Percentiles rank a stretch among this genome's conserved stretches.
Conservation (phyloP, 1,284 basidiomycete species). For the Sanghuangporus baumii region DNA sequence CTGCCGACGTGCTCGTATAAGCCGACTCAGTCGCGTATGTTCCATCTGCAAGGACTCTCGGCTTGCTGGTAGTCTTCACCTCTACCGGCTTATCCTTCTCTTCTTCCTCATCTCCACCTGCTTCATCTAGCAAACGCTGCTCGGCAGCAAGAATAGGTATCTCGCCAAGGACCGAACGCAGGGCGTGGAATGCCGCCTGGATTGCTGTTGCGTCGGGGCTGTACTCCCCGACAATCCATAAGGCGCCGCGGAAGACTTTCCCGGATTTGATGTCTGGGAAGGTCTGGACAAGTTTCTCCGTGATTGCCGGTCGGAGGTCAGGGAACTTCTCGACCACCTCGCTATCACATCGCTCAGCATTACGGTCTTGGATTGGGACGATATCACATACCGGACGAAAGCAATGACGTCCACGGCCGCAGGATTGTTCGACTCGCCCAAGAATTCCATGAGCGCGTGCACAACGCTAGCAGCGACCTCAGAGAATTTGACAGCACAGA, state of each 20-base stretch:
- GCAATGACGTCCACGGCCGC: slow-evolving; percentile 94
- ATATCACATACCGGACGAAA: slow-evolving; percentile 70
- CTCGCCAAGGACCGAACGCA: slow-evolving; percentile 89
- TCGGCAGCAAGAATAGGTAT: slow-evolving; percentile 94
- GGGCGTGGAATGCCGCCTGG: slow-evolving; percentile 70
- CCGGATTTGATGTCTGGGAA: slow-evolving; percentile 92
- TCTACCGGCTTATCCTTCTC: slow-evolving; percentile 39
- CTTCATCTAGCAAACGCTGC: slow-evolving; percentile 76
- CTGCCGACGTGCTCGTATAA: slow-evolving; percentile 66
- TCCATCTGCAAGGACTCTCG: slow-evolving; percentile 85
- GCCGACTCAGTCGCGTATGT: slow-evolving; percentile 98
- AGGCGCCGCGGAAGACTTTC: slow-evolving; percentile 93
- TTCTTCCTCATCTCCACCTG: slow-evolving; percentile 48
- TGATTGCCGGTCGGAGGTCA: slow-evolving; percentile 76
- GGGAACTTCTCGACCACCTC: slow-evolving; percentile 99
- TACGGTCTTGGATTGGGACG: background rate
- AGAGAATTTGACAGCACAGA: slow-evolving; percentile 96
- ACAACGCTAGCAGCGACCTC: slow-evolving; percentile 97
- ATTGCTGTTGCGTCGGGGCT: slow-evolving; percentile 61
- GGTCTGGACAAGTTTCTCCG: slow-evolving; percentile 81
- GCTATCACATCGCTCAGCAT: slow-evolving; percentile 30
- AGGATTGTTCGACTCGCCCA: slow-evolving; percentile 94
- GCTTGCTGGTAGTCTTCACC: slow-evolving; percentile 32
- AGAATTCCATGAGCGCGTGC: slow-evolving; percentile 97
- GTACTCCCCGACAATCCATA: slow-evolving; percentile 99